Conservation (phyloP, 2,329 filamentous ascomycete species). For the Colletotrichum neosansevieriae region DNA sequence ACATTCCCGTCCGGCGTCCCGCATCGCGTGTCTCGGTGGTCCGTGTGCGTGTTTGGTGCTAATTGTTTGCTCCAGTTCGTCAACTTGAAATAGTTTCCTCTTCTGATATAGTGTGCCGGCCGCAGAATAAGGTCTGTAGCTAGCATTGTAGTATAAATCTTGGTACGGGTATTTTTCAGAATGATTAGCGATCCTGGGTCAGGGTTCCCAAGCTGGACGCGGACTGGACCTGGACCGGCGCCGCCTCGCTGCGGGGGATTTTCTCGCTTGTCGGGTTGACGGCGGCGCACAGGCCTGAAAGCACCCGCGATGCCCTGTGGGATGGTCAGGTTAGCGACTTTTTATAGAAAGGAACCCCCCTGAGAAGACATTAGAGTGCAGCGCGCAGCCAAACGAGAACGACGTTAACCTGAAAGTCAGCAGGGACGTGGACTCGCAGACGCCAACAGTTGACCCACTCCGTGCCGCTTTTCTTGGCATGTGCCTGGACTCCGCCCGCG, state of each 20-base stretch:
- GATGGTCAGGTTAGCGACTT: conserved; percentile 2
- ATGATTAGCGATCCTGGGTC: not conserved
- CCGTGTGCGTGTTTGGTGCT: conserved; percentile 16
- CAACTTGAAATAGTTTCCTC: conserved; percentile 13
- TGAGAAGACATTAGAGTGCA: not conserved
- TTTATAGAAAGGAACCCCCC: conserved; percentile 36
- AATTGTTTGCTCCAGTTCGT: conserved; percentile 7
- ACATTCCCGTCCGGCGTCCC: not conserved
- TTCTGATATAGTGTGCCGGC: conserved; percentile 7
- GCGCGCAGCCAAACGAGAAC: not conserved
- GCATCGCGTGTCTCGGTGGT: not conserved
- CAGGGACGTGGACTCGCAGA: conserved; percentile 13
- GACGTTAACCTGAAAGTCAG: not conserved
- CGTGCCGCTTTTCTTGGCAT: conserved; percentile 1
- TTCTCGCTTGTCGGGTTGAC: conserved; percentile 20
- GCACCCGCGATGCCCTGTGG: not conserved
- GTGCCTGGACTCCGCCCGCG: conserved; percentile 10
- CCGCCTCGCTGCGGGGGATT: conserved; percentile 14
- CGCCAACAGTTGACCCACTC: conserved; percentile 29
- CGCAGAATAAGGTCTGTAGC: not conserved
- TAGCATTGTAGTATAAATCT: not conserved
- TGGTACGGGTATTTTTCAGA: conserved; percentile 15
- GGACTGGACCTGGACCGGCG: conserved; percentile 14
- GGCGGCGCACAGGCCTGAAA: conserved; percentile 26
- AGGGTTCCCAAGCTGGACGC: not conserved